Conservation (phyloP, 2,329 filamentous ascomycete genomes). For the Stachybotrys chartarum region DNA sequence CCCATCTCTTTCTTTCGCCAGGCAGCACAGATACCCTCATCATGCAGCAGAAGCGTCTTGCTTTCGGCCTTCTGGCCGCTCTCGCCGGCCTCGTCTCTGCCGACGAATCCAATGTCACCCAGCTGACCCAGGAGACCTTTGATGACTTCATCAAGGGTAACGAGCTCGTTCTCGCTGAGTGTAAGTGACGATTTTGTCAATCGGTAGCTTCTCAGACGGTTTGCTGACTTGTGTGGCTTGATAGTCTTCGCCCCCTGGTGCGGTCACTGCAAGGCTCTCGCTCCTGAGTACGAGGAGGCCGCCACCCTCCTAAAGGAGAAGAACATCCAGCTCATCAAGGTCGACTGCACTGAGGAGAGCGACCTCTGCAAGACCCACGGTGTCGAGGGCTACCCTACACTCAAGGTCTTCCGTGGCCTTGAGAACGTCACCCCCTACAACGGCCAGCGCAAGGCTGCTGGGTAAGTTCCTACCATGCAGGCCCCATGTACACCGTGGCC, state of each 20-base stretch:
- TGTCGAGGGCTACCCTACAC: constrained; percentile 95
- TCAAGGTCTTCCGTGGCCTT: constrained; percentile 94
- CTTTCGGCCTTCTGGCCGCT: constrained; percentile 47
- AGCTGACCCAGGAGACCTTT: constrained; percentile 83
- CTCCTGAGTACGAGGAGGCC: constrained; percentile 83
- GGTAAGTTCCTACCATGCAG: constrained; percentile 37
- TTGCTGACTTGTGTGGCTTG: constrained; percentile 21
- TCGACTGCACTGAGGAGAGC: constrained; percentile 91
- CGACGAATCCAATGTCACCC: constrained; percentile 71
- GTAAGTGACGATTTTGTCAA: constrained; percentile 45
- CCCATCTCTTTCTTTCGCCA: constrained; percentile 4
- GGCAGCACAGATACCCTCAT: constrained; percentile 12
- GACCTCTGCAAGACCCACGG: constrained; percentile 86
- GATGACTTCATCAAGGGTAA: constrained; percentile 78
- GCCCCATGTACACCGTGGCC: background rate
- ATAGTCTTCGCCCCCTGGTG: constrained; percentile 93
- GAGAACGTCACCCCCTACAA: constrained; percentile 78
- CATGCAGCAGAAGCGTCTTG: constrained; percentile 45
- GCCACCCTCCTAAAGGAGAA: constrained; percentile 81
- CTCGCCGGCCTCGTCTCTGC: constrained; percentile 52
- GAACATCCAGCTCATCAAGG: constrained; percentile 76
- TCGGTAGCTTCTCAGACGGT: background rate
- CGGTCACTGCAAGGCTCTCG: constrained; percentile 97
- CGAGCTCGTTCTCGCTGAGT: constrained; percentile 89
- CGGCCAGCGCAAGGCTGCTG: constrained; percentile 81